Evolutionary conservation across 176 grass and related monocot genomes (phyloP), one percentile per base, ranked within the genome.

Genomic region (Oryza glumipatula): DNA sequence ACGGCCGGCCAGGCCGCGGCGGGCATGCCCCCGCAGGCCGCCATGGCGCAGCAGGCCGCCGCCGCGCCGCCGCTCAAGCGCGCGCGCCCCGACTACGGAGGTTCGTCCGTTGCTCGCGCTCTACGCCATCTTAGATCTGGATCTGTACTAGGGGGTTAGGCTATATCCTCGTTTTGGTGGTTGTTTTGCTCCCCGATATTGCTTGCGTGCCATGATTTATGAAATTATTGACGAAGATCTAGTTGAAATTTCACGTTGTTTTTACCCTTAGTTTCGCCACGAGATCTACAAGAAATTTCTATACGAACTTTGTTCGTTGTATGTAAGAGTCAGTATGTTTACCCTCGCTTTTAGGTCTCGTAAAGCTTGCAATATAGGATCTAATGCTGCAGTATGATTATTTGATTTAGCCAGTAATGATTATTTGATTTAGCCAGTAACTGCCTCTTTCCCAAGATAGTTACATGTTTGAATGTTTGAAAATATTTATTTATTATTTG

Each of bases 61-160:
- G 82, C 87, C 3, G 84, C 81, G 67, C 87, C 89, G 35, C 72
- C 97, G 58, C 90, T 96, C 68, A 99, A 99, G 81, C 97, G 94
- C 35, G 78, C 89, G 45, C 94, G 94, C 79, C 84, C 97, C 10
- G 97, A 99, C 68, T 99, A 92, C 56, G 83, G 71, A 38, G 94
- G 94, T 96, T 68, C 51, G 78, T 83, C 17, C 51, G 74, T 83
- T n/a, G 16, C 24, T 46, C n/a, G 4, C 6, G 24, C 23, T 17
- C 17, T 11, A 12, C 69, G 65, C 47, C 38, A 35, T 39, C 58
- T 30, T 30, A 79, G 87, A 85, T 83, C 79, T 76, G 64, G 21
- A 52, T 11, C 9, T 21, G 9, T 22, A 1, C 2, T 22, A 9
- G 2, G 21, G 6, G 58, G 9, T 22, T 63, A 10, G 21, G 3